phyloP scores from a whole-genome alignment of 345 rosid species.

The Mallotus nudiflorus region DNA sequence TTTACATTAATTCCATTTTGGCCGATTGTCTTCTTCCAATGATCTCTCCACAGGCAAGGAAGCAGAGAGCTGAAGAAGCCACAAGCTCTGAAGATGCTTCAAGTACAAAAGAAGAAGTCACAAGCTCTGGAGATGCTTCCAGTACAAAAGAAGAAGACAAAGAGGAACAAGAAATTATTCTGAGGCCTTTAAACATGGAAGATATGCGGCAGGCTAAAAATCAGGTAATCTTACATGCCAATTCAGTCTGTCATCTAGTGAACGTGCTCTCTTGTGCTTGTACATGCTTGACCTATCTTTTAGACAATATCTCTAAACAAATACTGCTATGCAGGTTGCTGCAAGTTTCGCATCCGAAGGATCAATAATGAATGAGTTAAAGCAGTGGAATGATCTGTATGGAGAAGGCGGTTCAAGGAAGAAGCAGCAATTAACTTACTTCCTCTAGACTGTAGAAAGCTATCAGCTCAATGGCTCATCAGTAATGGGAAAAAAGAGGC shows the following conservation, averaged over 20 bases:
- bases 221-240: constrained; percentile 52
- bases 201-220: constrained; percentile 91
- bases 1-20: neutral
- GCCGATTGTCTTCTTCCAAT: constrained; percentile 6
- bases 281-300: neutral
- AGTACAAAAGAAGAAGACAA: constrained; percentile 49
- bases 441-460: constrained; percentile 50
- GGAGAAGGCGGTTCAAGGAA: constrained; percentile 97
- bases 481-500: neutral
- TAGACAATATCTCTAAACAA: neutral
- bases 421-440: constrained; percentile 76
- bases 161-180: constrained; percentile 54
- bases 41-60: constrained; percentile 54
- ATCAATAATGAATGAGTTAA: constrained; percentile 70
- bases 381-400: constrained; percentile 84
- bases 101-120: constrained; percentile 47
- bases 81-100: constrained; percentile 50
- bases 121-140: constrained; percentile 47
- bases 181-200: constrained; percentile 86
- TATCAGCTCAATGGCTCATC: constrained; percentile 5
- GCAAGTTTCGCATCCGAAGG: constrained; percentile 90
- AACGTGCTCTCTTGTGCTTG: neutral
- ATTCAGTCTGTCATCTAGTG: neutral
- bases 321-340: constrained; percentile 56
- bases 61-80: constrained; percentile 59